A percentile compares a stretch with the other conserved stretches of the same genome.
Conservation (phyloP, 192 early-diverging fungal species). For the Phycomyces nitens region DNA sequence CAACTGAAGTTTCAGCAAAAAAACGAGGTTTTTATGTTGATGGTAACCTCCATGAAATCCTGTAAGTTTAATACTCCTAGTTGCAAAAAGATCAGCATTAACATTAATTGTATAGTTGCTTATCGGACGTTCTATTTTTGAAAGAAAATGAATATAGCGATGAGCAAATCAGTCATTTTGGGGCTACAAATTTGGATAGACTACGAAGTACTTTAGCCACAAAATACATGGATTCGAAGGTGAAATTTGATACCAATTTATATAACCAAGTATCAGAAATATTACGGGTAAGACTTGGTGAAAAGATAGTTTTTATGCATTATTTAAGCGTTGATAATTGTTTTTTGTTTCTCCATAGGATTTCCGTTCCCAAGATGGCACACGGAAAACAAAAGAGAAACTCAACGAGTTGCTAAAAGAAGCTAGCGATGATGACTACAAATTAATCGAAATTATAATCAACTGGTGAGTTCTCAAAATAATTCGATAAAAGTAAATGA, state of each 20-base stretch:
- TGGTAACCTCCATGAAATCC: too few relatives aligned
- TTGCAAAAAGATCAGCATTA: too few relatives aligned
- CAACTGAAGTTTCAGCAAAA: too few relatives aligned
- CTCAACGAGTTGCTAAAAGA: not conserved
- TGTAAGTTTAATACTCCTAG: too few relatives aligned
- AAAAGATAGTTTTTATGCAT: not conserved
- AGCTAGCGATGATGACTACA: not conserved
- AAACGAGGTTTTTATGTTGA: too few relatives aligned
- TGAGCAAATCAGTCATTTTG: too few relatives aligned
- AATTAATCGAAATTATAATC: not conserved
- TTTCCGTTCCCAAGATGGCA: constrained; percentile 1
- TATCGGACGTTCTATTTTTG: too few relatives aligned
- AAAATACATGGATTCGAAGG: constrained; percentile 4
- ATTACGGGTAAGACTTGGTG: not conserved
- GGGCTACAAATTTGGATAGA: too few relatives aligned
- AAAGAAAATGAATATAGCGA: too few relatives aligned
- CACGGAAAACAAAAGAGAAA: too few relatives aligned
- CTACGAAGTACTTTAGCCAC: too few relatives aligned
- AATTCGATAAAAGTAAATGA: not conserved
- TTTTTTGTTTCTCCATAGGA: constrained; percentile 7
- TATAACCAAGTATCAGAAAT: constrained; percentile 1
- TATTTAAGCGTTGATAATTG: not conserved
- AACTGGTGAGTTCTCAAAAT: constrained; percentile 8
- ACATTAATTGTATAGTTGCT: too few relatives aligned
- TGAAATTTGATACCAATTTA: constrained; percentile 5